These are phyloP conservation scores for Termitomyces sp. DNA, from an alignment of 768 basidiomycete species.

Conservation along the genomic window DNA sequence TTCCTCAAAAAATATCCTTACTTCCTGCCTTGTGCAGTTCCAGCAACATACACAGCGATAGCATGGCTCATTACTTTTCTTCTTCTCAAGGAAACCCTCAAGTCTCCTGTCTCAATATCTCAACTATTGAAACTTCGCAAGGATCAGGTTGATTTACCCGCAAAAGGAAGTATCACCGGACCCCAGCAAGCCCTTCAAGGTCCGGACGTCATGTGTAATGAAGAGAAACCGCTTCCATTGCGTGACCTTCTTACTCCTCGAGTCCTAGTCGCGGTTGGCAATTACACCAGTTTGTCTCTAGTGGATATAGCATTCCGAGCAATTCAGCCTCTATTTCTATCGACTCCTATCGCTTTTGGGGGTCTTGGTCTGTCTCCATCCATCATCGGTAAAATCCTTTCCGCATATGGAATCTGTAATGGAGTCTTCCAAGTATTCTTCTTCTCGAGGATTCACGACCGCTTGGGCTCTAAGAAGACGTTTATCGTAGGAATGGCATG, in stretches of 20 bases:
- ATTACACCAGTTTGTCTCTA: slow-evolving; percentile 63
- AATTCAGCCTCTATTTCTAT: slow-evolving; percentile 66
- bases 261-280: slow-evolving; percentile 58
- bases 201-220: slow-evolving; percentile 1
- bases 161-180: slow-evolving; percentile 1
- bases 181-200: background rate
- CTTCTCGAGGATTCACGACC: slow-evolving; percentile 59
- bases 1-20: slow-evolving; percentile 57
- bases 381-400: slow-evolving; percentile 62
- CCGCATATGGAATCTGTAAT: slow-evolving; percentile 57
- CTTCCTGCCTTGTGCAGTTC: slow-evolving; percentile 67
- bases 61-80: slow-evolving; percentile 50
- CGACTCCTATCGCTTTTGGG: slow-evolving; percentile 66
- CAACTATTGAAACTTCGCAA: slow-evolving; percentile 20
- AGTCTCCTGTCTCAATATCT: slow-evolving; percentile 20
- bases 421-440: slow-evolving; percentile 65
- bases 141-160: slow-evolving; percentile 5
- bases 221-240: slow-evolving; percentile 45
- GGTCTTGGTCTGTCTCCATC: slow-evolving; percentile 69
- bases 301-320: slow-evolving; percentile 66
- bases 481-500: slow-evolving; percentile 50
- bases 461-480: slow-evolving; percentile 60
- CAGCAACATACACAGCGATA: slow-evolving; percentile 55
- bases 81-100: slow-evolving; percentile 52
- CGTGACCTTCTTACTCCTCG: slow-evolving; percentile 46